Percentiles rank a stretch among this genome's conserved stretches.
Conservation (phyloP, 1,284 basidiomycete species). For the Tylopilus sp. region DNA sequence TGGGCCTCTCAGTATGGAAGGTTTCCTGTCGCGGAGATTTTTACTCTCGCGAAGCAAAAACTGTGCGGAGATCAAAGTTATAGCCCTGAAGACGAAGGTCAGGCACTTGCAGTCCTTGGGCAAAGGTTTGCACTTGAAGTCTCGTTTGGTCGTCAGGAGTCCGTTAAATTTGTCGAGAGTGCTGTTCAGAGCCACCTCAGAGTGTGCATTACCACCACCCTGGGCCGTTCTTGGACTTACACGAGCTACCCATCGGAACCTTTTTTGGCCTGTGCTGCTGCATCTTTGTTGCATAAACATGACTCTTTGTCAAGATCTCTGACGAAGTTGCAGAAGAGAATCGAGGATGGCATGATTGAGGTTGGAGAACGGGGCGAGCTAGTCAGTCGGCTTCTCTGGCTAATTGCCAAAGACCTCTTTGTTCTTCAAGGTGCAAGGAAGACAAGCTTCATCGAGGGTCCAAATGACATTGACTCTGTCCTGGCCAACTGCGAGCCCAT, state of each 20-base stretch:
- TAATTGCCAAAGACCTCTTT: not conserved
- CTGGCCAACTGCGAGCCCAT: not conserved
- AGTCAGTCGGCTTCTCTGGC: not conserved
- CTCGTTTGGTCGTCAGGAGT: conserved; percentile 3
- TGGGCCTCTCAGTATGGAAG: not conserved
- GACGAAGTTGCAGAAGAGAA: not conserved
- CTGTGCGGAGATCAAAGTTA: not conserved
- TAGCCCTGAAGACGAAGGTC: not conserved
- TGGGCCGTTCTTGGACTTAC: not conserved
- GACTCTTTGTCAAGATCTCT: not conserved
- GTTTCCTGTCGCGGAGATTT: not conserved
- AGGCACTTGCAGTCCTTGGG: not conserved
- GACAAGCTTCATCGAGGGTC: not conserved
- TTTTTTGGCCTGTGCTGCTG: not conserved
- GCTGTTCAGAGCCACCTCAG: conserved; percentile 3
- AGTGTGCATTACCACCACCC: not conserved
- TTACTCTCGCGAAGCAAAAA: not conserved
- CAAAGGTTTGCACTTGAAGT: conserved; percentile 6
- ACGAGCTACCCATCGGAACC: conserved; percentile 4
- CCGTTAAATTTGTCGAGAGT: not conserved
- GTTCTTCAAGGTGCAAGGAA: not conserved
- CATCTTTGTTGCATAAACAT: not conserved
- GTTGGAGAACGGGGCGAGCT: not conserved
- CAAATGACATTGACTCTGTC: not conserved
- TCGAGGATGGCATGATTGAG: not conserved